phyloP scores from a whole-genome alignment of 345 rosid genomes.

The Cardamine chenopodiifolia region DNA sequence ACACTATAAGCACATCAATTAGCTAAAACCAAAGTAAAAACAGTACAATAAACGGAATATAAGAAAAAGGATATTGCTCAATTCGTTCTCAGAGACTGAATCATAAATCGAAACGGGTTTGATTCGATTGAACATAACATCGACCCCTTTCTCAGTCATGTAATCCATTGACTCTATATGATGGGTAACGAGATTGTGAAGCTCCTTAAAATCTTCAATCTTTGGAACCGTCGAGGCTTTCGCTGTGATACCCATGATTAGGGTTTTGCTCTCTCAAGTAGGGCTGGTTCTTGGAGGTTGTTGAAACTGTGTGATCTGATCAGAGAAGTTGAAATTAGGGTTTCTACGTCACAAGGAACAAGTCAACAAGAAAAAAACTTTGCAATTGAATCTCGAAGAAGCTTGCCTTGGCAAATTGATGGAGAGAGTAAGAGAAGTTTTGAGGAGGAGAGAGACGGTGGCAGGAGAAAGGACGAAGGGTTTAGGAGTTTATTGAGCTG shows the following conservation, averaged over 20 bases:
- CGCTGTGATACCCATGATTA: slow-evolving; percentile 21
- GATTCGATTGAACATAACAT: slow-evolving; percentile 60
- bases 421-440: neutral
- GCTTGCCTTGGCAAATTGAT: neutral
- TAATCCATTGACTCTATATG: slow-evolving; percentile 88
- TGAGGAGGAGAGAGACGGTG: neutral
- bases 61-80: slow-evolving; percentile 69
- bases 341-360: neutral
- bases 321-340: neutral
- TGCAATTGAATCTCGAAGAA: neutral
- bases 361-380: neutral
- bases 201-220: slow-evolving; percentile 50
- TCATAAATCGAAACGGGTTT: slow-evolving; percentile 62
- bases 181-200: slow-evolving; percentile 70
- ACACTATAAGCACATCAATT: neutral
- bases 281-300: neutral
- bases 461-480: slow-evolving; percentile 10
- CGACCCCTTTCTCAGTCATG: slow-evolving; percentile 77
- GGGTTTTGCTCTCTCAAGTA: slow-evolving; percentile 8
- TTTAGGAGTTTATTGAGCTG: neutral
- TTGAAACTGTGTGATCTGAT: neutral
- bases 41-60: neutral
- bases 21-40: neutral
- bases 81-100: slow-evolving; percentile 46
- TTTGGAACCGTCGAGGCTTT: slow-evolving; percentile 31